Evolutionary conservation across 768 basidiomycete species (phyloP).

Genomic region (Leccinum boreale): DNA sequence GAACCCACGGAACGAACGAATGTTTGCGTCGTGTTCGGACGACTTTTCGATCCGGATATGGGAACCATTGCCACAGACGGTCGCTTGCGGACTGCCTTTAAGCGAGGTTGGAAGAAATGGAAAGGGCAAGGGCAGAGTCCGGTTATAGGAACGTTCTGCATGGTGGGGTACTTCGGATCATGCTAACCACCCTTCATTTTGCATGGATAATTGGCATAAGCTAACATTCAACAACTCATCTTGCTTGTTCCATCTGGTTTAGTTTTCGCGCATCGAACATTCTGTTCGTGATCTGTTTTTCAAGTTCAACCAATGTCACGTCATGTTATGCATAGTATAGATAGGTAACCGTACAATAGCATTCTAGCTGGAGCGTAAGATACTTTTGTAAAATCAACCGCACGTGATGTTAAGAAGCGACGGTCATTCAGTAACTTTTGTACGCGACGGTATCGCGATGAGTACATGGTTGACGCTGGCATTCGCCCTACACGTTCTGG

Average conservation of each 20-base stretch:
- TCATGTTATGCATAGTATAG: conserved; percentile 34
- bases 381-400: conserved; percentile 10
- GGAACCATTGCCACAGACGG: too few relatives aligned
- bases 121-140: conserved; percentile 65
- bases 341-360: conserved; percentile 28
- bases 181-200: conserved; percentile 23
- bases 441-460: neutral
- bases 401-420: conserved; percentile 24
- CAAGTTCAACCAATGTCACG: conserved; percentile 22
- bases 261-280: conserved; percentile 22
- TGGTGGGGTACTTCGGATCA: conserved; percentile 12
- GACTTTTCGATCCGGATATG: conserved; percentile 47
- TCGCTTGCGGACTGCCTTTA: neutral
- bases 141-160: conserved; percentile 37
- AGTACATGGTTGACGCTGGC: conserved; percentile 5
- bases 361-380: conserved; percentile 16
- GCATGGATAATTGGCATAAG: conserved; percentile 28
- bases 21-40: conserved; percentile 97
- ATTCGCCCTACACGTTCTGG: conserved; percentile 5
- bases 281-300: conserved; percentile 21
- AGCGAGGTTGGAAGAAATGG: conserved; percentile 35
- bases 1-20: conserved; percentile 84
- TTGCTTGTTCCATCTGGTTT: conserved; percentile 20
- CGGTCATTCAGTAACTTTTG: neutral
- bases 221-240: conserved; percentile 28